Evolutionary conservation across 1,139 yeast species (phyloP).

Genomic region (Geotrichum candidum): DNA sequence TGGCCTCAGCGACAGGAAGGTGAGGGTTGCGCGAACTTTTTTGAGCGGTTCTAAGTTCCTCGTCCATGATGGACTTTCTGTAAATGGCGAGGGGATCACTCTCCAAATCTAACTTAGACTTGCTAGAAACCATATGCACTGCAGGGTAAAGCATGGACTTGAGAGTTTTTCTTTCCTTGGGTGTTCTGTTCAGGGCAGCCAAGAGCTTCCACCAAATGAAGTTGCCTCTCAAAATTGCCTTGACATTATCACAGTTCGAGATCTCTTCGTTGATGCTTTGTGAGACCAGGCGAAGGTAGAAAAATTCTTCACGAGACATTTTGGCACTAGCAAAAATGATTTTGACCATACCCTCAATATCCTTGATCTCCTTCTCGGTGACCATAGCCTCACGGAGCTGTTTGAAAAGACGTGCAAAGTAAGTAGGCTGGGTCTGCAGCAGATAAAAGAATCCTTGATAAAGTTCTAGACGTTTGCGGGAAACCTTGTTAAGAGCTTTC

Average conservation of each 20-base stretch:
- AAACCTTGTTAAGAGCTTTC: constrained; percentile 38
- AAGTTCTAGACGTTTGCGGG: constrained; percentile 45
- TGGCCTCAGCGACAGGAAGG: constrained; percentile 61
- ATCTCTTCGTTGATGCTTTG: constrained; percentile 48
- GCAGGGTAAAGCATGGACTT: constrained; percentile 50
- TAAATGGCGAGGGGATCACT: constrained; percentile 69
- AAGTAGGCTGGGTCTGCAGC: constrained; percentile 77
- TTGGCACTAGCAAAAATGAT: constrained; percentile 43
- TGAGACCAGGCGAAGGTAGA: constrained; percentile 56
- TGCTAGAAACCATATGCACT: constrained; percentile 46
- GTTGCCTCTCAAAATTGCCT: constrained; percentile 29
- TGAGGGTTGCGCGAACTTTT: constrained; percentile 42
- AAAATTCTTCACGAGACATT: constrained; percentile 63
- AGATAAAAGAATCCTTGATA: constrained; percentile 77
- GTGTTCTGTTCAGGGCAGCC: constrained; percentile 50
- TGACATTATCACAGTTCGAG: constrained; percentile 25
- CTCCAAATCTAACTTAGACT: constrained; percentile 62
- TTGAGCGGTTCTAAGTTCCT: constrained; percentile 40
- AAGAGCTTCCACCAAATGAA: constrained; percentile 48
- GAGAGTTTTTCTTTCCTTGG: constrained; percentile 54
- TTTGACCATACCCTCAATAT: constrained; percentile 45
- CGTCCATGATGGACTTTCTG: constrained; percentile 43
- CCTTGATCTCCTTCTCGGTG: constrained; percentile 35
- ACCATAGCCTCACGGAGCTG: constrained; percentile 26
- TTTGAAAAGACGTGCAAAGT: constrained; percentile 55